Evolutionary conservation across 2,329 filamentous ascomycete species (phyloP), one percentile per base, ranked within the genome.

Genomic region (Arachnomyces sp.): DNA sequence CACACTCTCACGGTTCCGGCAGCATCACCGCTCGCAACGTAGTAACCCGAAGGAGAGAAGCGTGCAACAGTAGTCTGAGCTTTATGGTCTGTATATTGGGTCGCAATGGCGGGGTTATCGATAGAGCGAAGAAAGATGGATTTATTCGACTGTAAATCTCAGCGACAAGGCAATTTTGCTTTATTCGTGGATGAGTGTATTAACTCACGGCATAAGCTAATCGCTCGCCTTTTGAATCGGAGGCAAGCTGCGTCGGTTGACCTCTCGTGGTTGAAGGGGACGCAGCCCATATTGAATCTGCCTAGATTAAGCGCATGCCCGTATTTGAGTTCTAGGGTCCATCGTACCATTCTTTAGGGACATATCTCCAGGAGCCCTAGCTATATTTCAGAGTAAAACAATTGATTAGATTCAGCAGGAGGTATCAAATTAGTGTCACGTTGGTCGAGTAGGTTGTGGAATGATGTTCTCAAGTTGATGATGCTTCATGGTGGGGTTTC

Each of bases 121-220:
- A 98, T 95, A 47, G 82, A 89, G 53, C 92, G 87, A 35, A 98
- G 74, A 68, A 95, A 96, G 66, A 98, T 82, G 46, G 90, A 96
- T 73, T 96, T 96, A 58, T 87, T 89, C 39, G 88, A 90, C 87
- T 93, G 52, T 9, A 36, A 28, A 16, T n/a, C 38, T 25, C 21
- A 9, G 21, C 21, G 21, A 5, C 9, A 25, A 25, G 21, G 21
- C 21, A 25, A 25, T 25, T 25, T 25, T n/a, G 5, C 21, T 25
- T 5, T 5, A 14, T 4, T 4, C 21, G 7, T 29, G 9, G 11
- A 2, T 13, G 34, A 16, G 21, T 12, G 16, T 25, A 25, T 38
- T 36, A 9, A 36, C 48, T 40, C 73, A 93, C 88, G 45, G 90
- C 87, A 65, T 98, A 98, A 44, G 87, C 84, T 67, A 98, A 82